Evolutionary conservation across 352 stramenopile genomes (phyloP).

Genomic region (Blastocystis sp.): DNA sequence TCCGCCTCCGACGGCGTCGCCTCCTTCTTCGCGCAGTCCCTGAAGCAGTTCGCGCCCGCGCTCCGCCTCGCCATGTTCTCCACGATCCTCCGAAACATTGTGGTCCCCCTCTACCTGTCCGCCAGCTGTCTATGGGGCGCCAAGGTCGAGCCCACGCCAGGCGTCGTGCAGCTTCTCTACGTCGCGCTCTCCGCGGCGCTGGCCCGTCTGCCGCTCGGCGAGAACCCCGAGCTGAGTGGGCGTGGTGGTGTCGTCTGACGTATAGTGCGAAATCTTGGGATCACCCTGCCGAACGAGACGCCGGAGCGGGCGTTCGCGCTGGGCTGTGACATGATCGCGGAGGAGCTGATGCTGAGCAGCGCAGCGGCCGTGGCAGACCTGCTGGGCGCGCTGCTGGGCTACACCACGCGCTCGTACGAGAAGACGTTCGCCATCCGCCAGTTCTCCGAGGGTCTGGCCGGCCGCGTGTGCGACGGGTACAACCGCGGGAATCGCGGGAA

Average conservation of each 20-base stretch:
- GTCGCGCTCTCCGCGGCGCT: not conserved
- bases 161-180: not conserved
- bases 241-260: not conserved
- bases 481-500: not conserved
- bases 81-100: not conserved
- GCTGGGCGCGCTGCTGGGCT: not conserved
- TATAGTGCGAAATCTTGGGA: not conserved
- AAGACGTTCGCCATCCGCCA: slow-evolving; percentile 32
- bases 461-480: not conserved
- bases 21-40: not conserved
- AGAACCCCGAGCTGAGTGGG: slow-evolving; percentile 23
- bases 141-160: not conserved
- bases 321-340: not conserved
- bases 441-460: slow-evolving; percentile 14
- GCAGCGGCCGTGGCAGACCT: not conserved
- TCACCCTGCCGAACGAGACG: not conserved
- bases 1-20: slow-evolving; percentile 12
- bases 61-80: slow-evolving; percentile 17
- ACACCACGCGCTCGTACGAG: not conserved
- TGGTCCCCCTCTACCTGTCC: slow-evolving; percentile 35
- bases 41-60: not conserved
- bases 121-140: not conserved
- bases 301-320: not conserved
- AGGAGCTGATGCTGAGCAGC: not conserved
- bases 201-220: not conserved